Conservation (phyloP, 2,329 filamentous ascomycete species). For the Xylaria sp. region DNA sequence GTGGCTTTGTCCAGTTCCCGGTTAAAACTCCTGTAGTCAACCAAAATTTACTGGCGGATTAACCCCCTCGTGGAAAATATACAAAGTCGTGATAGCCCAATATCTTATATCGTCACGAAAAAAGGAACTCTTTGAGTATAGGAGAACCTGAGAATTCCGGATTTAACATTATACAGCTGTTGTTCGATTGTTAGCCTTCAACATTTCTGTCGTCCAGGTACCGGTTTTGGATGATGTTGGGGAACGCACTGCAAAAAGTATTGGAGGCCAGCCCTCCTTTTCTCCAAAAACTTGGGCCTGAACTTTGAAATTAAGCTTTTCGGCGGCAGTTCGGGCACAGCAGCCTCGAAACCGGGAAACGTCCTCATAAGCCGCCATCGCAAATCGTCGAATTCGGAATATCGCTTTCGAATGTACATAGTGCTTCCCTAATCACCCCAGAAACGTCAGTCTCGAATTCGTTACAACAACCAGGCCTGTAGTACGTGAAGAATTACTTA, state of each 20-base stretch:
- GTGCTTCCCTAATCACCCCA: constrained; percentile 60
- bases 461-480: not conserved
- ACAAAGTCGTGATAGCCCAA: not conserved
- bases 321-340: constrained; percentile 89
- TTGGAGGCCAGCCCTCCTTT: constrained; percentile 80
- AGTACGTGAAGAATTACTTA: constrained; percentile 57
- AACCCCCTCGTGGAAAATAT: not conserved
- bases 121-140: constrained; percentile 89
- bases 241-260: constrained; percentile 89
- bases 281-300: constrained; percentile 84
- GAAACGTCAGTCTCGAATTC: constrained; percentile 17
- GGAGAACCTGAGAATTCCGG: constrained; percentile 94
- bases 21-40: not conserved
- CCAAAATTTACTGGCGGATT: not conserved
- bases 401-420: constrained; percentile 76
- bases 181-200: constrained; percentile 35
- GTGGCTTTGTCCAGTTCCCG: constrained; percentile 10
- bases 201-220: not conserved
- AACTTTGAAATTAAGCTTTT: constrained; percentile 93
- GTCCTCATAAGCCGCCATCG: constrained; percentile 77
- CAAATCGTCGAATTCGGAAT: constrained; percentile 93
- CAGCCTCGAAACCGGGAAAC: constrained; percentile 84
- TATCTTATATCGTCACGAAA: constrained; percentile 58
- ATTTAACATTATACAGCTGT: constrained; percentile 87
- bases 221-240: no score